A percentile compares a stretch with the other conserved stretches of the same genome.
These are phyloP conservation scores for Botrytis squamosa DNA, from an alignment of 2,329 filamentous ascomycete species.

Conservation along the genomic window DNA sequence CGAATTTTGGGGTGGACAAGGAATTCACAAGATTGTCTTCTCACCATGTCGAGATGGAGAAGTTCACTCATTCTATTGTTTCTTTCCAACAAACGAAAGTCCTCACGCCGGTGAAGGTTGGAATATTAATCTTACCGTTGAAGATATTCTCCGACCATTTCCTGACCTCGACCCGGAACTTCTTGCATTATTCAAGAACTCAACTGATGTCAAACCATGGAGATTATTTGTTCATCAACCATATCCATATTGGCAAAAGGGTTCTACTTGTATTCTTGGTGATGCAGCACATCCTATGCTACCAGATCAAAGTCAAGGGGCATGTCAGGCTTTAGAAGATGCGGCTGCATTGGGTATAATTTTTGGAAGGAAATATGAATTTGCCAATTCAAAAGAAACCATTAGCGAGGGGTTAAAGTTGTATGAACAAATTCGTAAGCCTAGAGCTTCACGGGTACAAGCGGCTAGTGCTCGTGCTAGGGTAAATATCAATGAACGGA, in stretches of 20 bases:
- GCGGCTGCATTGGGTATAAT: conserved; percentile 41
- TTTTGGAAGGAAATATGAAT: conserved; percentile 28
- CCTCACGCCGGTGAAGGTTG: conserved; percentile 35
- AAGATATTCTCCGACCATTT: conserved; percentile 60
- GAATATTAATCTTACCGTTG: conserved; percentile 42
- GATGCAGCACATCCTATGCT: conserved; percentile 69
- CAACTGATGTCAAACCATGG: conserved; percentile 38
- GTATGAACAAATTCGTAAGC: conserved; percentile 53
- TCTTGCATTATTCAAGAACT: conserved; percentile 32
- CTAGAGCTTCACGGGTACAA: conserved; percentile 55
- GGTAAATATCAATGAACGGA: conserved; percentile 57
- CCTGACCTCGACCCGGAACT: conserved; percentile 52
- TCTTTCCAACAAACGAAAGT: conserved; percentile 37
- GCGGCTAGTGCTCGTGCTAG: conserved; percentile 55
- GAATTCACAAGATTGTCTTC: conserved; percentile 44
- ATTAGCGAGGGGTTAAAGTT: conserved; percentile 43
- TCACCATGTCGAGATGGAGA: conserved; percentile 43
- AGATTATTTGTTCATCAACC: conserved; percentile 50
- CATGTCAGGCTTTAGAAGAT: conserved; percentile 46
- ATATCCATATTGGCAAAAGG: conserved; percentile 56
- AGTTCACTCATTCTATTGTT: conserved; percentile 44
- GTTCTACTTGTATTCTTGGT: conserved; percentile 56
- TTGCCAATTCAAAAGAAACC: conserved; percentile 19
- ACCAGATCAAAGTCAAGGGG: conserved; percentile 67
- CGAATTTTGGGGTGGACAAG: conserved; percentile 41